Evolutionary conservation across 2,329 filamentous ascomycete genomes (phyloP).

Genomic region (Plenodomus tracheiphilus): DNA sequence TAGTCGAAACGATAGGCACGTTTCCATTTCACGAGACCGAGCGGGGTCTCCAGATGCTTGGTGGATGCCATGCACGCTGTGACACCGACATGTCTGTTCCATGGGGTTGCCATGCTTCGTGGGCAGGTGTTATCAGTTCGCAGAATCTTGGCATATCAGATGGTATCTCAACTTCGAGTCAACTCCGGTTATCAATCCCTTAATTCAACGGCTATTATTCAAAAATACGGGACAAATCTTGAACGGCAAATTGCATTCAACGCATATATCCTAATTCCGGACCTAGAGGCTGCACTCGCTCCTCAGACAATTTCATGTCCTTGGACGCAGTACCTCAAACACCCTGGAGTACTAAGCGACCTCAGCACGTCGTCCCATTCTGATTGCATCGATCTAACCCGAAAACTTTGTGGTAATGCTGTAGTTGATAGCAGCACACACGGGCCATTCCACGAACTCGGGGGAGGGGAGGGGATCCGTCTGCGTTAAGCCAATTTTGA

Average conservation of each 20-base stretch:
- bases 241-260: background rate
- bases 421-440: constrained; percentile 41
- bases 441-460: constrained; percentile 37
- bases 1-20: constrained; percentile 27
- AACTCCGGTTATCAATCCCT: background rate
- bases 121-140: constrained; percentile 2
- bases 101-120: constrained; percentile 10
- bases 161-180: constrained; percentile 2
- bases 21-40: constrained; percentile 22
- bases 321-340: constrained; percentile 10
- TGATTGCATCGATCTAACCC: constrained; percentile 25
- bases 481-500: constrained; percentile 41
- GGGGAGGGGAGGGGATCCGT: constrained; percentile 45
- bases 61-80: constrained; percentile 20
- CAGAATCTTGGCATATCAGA: background rate
- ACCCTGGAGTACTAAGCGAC: constrained; percentile 16
- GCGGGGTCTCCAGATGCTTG: constrained; percentile 29
- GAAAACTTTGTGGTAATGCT: constrained; percentile 31
- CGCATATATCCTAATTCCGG: background rate
- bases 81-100: constrained; percentile 10
- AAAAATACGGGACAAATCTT: background rate
- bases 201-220: background rate
- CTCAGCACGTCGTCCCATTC: constrained; percentile 26
- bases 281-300: background rate
- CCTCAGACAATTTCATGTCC: constrained; percentile 1